A percentile compares a stretch with the other conserved stretches of the same genome.
Conservation (phyloP, 345 rosid genomes). For the Gossypium arboreum region DNA sequence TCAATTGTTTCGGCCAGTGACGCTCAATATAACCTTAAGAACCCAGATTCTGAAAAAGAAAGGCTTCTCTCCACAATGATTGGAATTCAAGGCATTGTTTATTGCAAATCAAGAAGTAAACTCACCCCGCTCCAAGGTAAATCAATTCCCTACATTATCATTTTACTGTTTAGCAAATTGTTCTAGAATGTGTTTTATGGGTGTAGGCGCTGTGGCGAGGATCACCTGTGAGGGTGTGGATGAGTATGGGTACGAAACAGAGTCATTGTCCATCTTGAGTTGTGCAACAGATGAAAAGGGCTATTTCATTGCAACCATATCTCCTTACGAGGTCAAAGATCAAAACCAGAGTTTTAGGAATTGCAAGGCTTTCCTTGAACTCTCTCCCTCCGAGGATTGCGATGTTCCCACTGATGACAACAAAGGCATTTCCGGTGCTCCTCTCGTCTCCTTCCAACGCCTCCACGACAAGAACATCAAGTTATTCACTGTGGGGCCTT, state of each 20-base stretch:
- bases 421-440: conserved; percentile 50
- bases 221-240: conserved; percentile 53
- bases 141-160: neutral
- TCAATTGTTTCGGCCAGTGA: conserved; percentile 17
- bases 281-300: conserved; percentile 51
- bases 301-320: conserved; percentile 51
- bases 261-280: conserved; percentile 49
- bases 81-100: conserved; percentile 56
- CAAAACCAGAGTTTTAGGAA: conserved; percentile 33
- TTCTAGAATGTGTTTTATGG: neutral
- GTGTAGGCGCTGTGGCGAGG: conserved; percentile 60
- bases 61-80: conserved; percentile 40
- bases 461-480: conserved; percentile 37
- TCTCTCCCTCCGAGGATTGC: conserved; percentile 45
- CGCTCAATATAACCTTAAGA: conserved; percentile 11
- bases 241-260: conserved; percentile 48
- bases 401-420: conserved; percentile 49
- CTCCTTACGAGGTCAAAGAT: conserved; percentile 41
- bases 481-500: conserved; percentile 59
- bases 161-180: neutral
- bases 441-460: conserved; percentile 34
- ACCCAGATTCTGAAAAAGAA: conserved; percentile 19
- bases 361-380: conserved; percentile 56
- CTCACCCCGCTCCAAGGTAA: conserved; percentile 52
- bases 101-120: conserved; percentile 43